phyloP scores from a whole-genome alignment of 2,329 filamentous ascomycete genomes.

The Fusarium sulawesiense region DNA sequence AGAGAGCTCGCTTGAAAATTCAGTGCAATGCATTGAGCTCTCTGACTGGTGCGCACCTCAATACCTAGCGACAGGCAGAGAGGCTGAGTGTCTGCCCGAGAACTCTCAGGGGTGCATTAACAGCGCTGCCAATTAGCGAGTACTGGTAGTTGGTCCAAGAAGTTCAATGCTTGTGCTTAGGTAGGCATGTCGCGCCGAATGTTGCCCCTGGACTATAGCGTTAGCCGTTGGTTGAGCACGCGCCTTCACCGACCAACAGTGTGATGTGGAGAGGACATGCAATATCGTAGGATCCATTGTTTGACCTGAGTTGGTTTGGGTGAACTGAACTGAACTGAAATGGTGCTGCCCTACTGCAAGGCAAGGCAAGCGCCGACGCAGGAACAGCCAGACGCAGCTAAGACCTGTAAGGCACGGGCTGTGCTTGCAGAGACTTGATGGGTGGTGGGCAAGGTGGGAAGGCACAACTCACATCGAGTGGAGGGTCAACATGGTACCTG shows the following conservation, averaged over 20 bases:
- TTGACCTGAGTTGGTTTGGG: neutral
- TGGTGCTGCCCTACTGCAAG: constrained; percentile 3
- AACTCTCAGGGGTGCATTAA: constrained; percentile 20
- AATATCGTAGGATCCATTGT: constrained; percentile 2
- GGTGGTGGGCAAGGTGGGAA: constrained; percentile 2
- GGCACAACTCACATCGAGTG: constrained; percentile 5
- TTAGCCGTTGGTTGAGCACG: constrained; percentile 34
- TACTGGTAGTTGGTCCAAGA: constrained; percentile 8
- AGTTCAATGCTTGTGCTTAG: constrained; percentile 17
- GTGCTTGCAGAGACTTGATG: constrained; percentile 2
- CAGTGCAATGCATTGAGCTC: constrained; percentile 4
- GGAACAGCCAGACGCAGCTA: constrained; percentile 24
- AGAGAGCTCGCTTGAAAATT: constrained; percentile 6
- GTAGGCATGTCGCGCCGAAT: constrained; percentile 8
- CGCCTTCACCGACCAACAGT: constrained; percentile 38
- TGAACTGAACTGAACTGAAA: neutral
- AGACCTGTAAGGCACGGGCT: constrained; percentile 19
- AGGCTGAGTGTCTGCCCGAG: neutral
- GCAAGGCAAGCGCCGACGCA: constrained; percentile 32
- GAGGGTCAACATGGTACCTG: constrained; percentile 36
- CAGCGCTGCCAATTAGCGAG: constrained; percentile 30
- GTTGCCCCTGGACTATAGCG: constrained; percentile 22
- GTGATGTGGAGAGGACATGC: constrained; percentile 3
- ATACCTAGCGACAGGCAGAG: neutral
- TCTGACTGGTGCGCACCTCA: constrained; percentile 21